These are phyloP conservation scores for Penicillium brevicompactum DNA, from an alignment of 2,329 filamentous ascomycete species.

Conservation along the genomic window DNA sequence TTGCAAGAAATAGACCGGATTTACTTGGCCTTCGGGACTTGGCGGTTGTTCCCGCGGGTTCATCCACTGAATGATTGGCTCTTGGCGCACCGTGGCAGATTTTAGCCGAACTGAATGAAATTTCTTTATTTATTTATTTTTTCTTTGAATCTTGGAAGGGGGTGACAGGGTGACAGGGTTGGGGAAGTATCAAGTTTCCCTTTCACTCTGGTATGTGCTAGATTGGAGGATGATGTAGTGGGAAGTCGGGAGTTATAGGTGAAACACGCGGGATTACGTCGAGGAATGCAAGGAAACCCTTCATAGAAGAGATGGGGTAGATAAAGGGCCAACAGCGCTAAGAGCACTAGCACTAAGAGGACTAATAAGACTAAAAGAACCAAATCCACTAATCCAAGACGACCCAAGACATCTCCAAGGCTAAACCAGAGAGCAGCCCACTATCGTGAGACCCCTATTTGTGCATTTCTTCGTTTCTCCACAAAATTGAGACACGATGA, in stretches of 20 bases:
- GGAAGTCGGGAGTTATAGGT: neutral
- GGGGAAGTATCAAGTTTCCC: neutral
- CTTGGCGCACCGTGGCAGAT: neutral
- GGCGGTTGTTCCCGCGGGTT: conserved; percentile 7
- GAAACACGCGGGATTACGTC: neutral
- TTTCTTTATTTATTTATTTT: neutral
- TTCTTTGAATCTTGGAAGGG: neutral
- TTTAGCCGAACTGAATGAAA: neutral
- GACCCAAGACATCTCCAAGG: neutral
- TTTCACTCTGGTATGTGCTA: neutral
- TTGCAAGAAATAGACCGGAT: neutral
- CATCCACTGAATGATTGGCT: neutral
- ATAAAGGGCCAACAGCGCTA: neutral
- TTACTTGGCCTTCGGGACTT: neutral
- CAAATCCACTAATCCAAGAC: neutral
- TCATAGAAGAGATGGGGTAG: neutral
- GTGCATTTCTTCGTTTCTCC: neutral
- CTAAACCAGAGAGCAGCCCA: neutral
- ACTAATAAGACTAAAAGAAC: neutral
- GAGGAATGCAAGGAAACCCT: neutral
- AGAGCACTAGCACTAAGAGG: neutral
- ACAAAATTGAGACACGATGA: neutral
- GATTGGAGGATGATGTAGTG: neutral
- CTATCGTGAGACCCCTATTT: neutral
- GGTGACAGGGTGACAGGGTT: neutral